Percentiles rank a stretch among this genome's conserved stretches.
Conservation (phyloP, 345 rosid species). For the Ceriops zippeliana region DNA sequence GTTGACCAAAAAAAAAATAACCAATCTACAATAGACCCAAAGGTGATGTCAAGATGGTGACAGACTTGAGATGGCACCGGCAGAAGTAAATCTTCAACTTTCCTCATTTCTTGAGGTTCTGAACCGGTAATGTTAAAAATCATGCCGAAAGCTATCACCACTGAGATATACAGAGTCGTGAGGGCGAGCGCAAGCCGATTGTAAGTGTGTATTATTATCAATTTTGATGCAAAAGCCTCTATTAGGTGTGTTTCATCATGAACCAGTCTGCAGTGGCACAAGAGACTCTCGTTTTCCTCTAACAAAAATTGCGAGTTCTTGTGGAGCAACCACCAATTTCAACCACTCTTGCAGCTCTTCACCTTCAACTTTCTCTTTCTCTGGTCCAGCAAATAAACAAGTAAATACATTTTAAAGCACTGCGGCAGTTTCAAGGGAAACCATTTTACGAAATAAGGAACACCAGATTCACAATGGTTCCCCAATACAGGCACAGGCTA, state of each 20-base stretch:
- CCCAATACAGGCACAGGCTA: not conserved
- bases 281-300: slow-evolving; percentile 54
- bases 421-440: not conserved
- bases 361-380: slow-evolving; percentile 92
- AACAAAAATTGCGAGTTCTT: slow-evolving; percentile 63
- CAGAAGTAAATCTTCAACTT: slow-evolving; percentile 16
- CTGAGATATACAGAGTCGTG: slow-evolving; percentile 19
- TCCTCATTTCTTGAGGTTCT: slow-evolving; percentile 12
- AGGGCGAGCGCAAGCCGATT: slow-evolving; percentile 11
- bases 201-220: not conserved
- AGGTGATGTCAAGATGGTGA: not conserved
- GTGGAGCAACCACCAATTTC: slow-evolving; percentile 75
- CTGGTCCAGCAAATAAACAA: slow-evolving; percentile 36
- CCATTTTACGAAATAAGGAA: not conserved
- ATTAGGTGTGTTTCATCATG: slow-evolving; percentile 11
- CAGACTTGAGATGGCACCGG: not conserved
- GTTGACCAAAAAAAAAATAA: slow-evolving; percentile 19
- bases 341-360: slow-evolving; percentile 86
- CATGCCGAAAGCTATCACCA: slow-evolving; percentile 28
- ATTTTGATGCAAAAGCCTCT: too few species aligned
- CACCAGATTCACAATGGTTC: not conserved
- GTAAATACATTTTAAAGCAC: not conserved
- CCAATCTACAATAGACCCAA: slow-evolving; percentile 21
- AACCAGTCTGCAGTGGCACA: slow-evolving; percentile 43
- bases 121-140: slow-evolving; percentile 14